These are phyloP conservation scores for Leucaena leucocephala DNA, from an alignment of 306 rosid species.

Conservation along the genomic window DNA sequence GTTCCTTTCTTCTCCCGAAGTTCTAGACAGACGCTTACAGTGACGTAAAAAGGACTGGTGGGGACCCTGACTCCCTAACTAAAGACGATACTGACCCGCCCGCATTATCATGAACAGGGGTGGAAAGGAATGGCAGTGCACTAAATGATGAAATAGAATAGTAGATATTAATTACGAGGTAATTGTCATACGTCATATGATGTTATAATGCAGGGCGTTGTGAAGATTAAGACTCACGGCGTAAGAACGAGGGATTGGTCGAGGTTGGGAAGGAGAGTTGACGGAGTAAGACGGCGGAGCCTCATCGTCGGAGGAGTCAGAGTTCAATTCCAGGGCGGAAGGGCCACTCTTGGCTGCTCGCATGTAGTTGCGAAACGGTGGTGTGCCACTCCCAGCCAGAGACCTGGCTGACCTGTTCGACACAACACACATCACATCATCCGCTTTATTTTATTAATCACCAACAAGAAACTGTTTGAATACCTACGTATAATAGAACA, in stretches of 20 bases:
- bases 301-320: slow-evolving; percentile 81
- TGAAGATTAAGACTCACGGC: slow-evolving; percentile 41
- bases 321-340: slow-evolving; percentile 52
- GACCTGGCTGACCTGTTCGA: slow-evolving; percentile 81
- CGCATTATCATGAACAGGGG: background rate
- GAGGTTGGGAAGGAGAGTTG: slow-evolving; percentile 47
- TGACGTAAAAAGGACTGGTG: background rate
- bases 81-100: background rate
- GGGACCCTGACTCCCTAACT: background rate
- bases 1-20: background rate
- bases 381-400: slow-evolving; percentile 78
- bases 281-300: slow-evolving; percentile 10
- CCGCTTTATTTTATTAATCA: background rate
- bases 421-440: background rate
- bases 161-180: background rate
- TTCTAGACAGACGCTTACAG: background rate
- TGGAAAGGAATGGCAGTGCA: background rate
- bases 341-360: slow-evolving; percentile 82
- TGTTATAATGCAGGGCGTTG: background rate
- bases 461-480: background rate
- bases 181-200: background rate
- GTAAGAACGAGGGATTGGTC: slow-evolving; percentile 69
- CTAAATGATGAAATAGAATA: background rate
- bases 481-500: slow-evolving; percentile 63
- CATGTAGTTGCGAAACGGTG: slow-evolving; percentile 69